Base-by-base conservation (phyloP, 1,284 basidiomycete species). In the Cryptococcus neoformans region DNA sequence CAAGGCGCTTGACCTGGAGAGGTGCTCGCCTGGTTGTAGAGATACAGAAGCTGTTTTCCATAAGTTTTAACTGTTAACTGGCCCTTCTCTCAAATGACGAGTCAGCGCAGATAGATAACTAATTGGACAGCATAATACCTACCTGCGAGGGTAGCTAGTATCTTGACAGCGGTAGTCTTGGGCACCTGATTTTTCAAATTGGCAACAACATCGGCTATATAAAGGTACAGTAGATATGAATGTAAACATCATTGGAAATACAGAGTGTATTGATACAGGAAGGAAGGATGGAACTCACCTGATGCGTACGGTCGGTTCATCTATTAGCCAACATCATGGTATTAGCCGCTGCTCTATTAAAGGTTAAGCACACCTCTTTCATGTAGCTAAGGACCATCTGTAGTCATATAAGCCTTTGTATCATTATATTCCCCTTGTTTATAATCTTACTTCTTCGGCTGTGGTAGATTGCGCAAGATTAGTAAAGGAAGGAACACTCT, bases 111-210 rank as follows among this genome's bases (percentile, higher is more conserved):
- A 21, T 21, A 21, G 21, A 21, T n/a, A 21, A 21, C 21, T 21
- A 21, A 21, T 21, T 21, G 21, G 21, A 21, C 11, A 17, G 34
- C 35, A 37, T 48, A 4, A 21, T 21, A 59, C 56, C 60, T 52
- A 76, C 91, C 90, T 54, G 91, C 86, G 11, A 93, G 82, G 0
- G 84, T 77, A 1, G 83, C 79, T 11, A 93, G 81, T 49, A 92
- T 87, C 78, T 92, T 92, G 72, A 91, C 89, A 0, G 86, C 86
- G 7, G 85, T 81, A 0, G 89, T 78, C 73, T 92, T 93, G 7
- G 89, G 85, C 1, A 94, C 86, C 9, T 86, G 85, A 53, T 88
- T 88, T 73, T 92, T 92, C 44, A 94, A 80, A 74, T 95, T 94
- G 14, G 89, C 88, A 12, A 88, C 82, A 2, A 94, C 86, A 70